These are phyloP conservation scores for Irpex rosettiformis DNA, from an alignment of 1,284 basidiomycete genomes.

Conservation along the genomic window DNA sequence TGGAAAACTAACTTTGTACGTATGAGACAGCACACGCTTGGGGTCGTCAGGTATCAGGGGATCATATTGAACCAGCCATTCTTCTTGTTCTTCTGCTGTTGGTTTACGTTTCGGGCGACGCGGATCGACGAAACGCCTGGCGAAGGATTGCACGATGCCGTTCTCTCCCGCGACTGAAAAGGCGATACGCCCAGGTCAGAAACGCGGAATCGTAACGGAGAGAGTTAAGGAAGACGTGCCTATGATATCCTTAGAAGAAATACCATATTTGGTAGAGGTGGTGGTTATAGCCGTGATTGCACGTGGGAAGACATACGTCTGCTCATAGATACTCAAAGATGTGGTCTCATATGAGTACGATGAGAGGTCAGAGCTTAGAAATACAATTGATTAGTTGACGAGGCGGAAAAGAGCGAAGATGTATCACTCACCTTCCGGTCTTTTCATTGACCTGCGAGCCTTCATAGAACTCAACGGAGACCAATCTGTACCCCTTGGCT, in stretches of 20 bases:
- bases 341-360: constrained; percentile 57
- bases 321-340: constrained; percentile 58
- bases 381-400: constrained; percentile 8
- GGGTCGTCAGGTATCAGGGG: constrained; percentile 74
- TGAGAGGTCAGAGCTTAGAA: constrained; percentile 65
- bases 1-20: constrained; percentile 55
- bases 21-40: constrained; percentile 74
- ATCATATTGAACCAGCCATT: constrained; percentile 84
- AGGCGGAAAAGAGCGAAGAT: constrained; percentile 18
- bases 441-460: constrained; percentile 61
- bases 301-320: constrained; percentile 71
- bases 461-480: constrained; percentile 88
- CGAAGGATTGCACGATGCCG: constrained; percentile 74
- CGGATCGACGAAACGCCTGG: constrained; percentile 78
- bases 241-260: constrained; percentile 84
- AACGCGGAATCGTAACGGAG: not conserved
- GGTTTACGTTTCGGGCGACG: constrained; percentile 80
- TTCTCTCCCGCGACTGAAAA: constrained; percentile 70
- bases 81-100: constrained; percentile 78
- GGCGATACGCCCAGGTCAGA: not conserved
- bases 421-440: constrained; percentile 74
- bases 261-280: constrained; percentile 86
- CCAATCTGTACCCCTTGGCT: constrained; percentile 67
- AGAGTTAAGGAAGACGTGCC: constrained; percentile 40
- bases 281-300: constrained; percentile 67